Percentiles rank a stretch among this genome's conserved stretches.
Conservation (phyloP, 805 yeast genomes). For the Hanseniaspora lindneri region DNA sequence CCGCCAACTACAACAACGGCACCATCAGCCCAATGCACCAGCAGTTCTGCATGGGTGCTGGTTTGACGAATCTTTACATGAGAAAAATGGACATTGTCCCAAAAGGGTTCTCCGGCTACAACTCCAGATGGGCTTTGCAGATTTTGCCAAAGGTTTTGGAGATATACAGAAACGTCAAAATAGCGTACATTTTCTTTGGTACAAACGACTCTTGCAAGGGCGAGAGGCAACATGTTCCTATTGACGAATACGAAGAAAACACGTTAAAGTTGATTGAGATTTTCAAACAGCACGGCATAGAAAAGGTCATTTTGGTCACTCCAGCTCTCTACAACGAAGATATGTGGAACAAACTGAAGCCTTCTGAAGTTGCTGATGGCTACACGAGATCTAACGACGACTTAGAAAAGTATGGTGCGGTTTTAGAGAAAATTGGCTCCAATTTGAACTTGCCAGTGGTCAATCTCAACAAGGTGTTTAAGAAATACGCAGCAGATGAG, state of each 20-base stretch:
- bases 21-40: conserved; percentile 14
- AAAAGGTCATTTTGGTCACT: conserved; percentile 44
- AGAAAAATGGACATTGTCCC: conserved; percentile 57
- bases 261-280: conserved; percentile 33
- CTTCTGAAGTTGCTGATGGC: conserved; percentile 31
- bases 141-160: conserved; percentile 40
- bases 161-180: conserved; percentile 26
- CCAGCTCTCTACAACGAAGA: conserved; percentile 47
- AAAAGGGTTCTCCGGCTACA: conserved; percentile 73
- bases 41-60: conserved; percentile 42
- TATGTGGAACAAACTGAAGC: conserved; percentile 30
- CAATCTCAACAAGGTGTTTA: conserved; percentile 39
- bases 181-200: conserved; percentile 60
- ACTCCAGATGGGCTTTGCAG: conserved; percentile 45
- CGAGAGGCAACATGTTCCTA: conserved; percentile 40
- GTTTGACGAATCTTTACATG: conserved; percentile 39
- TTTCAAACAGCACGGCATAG: conserved; percentile 33
- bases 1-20: conserved; percentile 6
- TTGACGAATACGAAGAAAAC: conserved; percentile 41
- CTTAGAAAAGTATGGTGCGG: conserved; percentile 41
- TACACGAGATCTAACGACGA: conserved; percentile 36
- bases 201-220: conserved; percentile 56
- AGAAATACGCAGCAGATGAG: conserved; percentile 20
- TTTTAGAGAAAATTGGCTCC: conserved; percentile 36
- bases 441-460: conserved; percentile 45